Evolutionary conservation across 495 filamentous ascomycete genomes (phyloP).

Genomic region (Hapsidospora chrysogenum): DNA sequence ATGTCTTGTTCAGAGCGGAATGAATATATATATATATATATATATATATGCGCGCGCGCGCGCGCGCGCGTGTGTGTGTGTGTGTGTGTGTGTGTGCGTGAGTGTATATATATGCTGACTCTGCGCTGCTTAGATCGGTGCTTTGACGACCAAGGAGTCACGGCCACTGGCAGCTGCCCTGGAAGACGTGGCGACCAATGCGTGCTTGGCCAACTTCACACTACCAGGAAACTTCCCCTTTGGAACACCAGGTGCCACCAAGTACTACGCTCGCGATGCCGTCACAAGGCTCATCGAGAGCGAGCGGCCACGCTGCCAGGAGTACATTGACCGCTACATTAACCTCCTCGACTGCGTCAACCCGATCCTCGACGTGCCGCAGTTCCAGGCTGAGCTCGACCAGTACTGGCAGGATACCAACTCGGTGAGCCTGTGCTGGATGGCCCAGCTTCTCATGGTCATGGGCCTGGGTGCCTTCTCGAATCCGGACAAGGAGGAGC

Average conservation of each 20-base stretch:
- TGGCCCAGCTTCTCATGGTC: conserved; percentile 28
- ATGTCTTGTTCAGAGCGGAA: not conserved
- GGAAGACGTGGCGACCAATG: conserved; percentile 3
- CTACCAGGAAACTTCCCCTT: conserved; percentile 3
- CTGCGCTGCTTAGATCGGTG: not conserved
- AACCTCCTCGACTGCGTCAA: conserved; percentile 26
- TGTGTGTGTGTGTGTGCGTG: too few relatives aligned
- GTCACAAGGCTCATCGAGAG: conserved; percentile 1
- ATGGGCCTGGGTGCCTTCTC: conserved; percentile 22
- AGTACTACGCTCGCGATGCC: conserved; percentile 3
- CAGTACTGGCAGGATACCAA: conserved; percentile 23
- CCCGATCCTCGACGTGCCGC: conserved; percentile 37
- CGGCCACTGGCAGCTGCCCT: conserved; percentile 1
- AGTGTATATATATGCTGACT: not conserved
- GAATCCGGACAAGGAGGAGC: conserved; percentile 7
- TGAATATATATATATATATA: not conserved
- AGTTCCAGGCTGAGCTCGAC: conserved; percentile 30
- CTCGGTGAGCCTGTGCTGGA: conserved; percentile 13
- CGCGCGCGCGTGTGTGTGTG: too few relatives aligned
- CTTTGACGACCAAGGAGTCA: conserved; percentile 1
- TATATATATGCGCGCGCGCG: too few relatives aligned
- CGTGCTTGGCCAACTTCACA: conserved; percentile 3
- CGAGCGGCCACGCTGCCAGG: not conserved
- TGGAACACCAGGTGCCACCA: conserved; percentile 1
- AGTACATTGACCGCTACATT: not conserved